Evolutionary conservation across 176 grass and related monocot species (phyloP), one percentile per base, ranked within the genome.

Genomic region (Pontederia crassipes): DNA sequence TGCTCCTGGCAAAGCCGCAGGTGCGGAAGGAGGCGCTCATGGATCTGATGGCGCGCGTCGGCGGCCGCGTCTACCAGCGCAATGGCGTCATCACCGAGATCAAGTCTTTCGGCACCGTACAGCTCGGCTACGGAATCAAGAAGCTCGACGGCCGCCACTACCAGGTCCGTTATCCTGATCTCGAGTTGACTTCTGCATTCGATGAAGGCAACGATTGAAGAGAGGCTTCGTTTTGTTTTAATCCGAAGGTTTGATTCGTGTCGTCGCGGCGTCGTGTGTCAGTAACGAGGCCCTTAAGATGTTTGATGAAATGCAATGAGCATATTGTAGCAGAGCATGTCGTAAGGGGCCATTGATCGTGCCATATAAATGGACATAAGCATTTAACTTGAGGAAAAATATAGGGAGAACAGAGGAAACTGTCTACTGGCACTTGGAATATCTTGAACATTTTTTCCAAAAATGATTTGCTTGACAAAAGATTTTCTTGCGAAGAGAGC

Each of bases 71-170:
- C 46, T 84, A 67, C 78, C 75, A 90, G 78, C 84, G 87, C 52
- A 97, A 90, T 54, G 92, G 92, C 49, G 81, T 88, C 72, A 18
- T 88, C 73, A 97, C 84, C 45, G 81, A 92, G 49, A 17, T 98
- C 74, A 88, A 92, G 65, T 92, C 87, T n/a, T 98, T 98, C 17
- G 84, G 93, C 48, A 83, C 70, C 3, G 28, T 92, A 32, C 67
- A 72, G 17, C 84, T 98, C 28, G 93, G 73, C 1, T 83, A 92
- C 49, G 84, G 87, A 32, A 97, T 98, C 76, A 86, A 71, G 76
- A 92, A 98, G 79, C 77, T 82, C 54, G 81, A 98, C 60, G 84
- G 93, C 11, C 76, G 84, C 48, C 81, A 98, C 61, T 98, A 26
- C 71, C 71, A 98, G 93, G 93, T 98, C 15, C 45, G 17, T 9